Conservation (phyloP, 2,329 filamentous ascomycete species). For the Curvularia hawaiiensis region DNA sequence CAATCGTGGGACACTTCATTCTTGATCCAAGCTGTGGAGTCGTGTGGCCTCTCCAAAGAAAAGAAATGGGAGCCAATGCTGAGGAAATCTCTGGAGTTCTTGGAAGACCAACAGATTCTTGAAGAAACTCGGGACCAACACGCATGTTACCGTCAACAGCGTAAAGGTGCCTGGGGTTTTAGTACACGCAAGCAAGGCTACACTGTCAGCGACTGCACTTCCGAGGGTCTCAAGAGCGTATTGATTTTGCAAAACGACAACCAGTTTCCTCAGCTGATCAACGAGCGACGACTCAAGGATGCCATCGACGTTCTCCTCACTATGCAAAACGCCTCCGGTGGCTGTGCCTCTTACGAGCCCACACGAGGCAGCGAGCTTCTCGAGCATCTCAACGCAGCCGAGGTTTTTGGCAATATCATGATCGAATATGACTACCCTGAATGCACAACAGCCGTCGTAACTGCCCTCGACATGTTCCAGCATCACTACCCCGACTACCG, state of each 20-base stretch:
- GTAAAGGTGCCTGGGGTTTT: conserved; percentile 96
- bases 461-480: conserved; percentile 80
- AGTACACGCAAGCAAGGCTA: conserved; percentile 93
- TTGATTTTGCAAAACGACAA: conserved; percentile 81
- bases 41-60: conserved; percentile 78
- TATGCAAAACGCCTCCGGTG: conserved; percentile 87
- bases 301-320: conserved; percentile 88
- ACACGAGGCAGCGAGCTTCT: conserved; percentile 77
- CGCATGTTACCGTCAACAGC: conserved; percentile 83
- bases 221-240: conserved; percentile 86
- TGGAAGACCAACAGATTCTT: conserved; percentile 89
- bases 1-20: conserved; percentile 98
- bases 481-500: conserved; percentile 83
- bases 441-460: conserved; percentile 94
- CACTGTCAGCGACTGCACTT: conserved; percentile 91
- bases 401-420: conserved; percentile 98
- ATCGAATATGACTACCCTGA: conserved; percentile 98
- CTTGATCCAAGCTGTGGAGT: conserved; percentile 79
- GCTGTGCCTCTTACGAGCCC: conserved; percentile 88
- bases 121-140: conserved; percentile 80
- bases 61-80: conserved; percentile 83
- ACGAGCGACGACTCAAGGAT: conserved; percentile 80
- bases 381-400: conserved; percentile 90
- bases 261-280: conserved; percentile 71
- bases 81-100: conserved; percentile 77